These are phyloP conservation scores for Mycena vulgaris DNA, from an alignment of 768 basidiomycete species.

Conservation along the genomic window DNA sequence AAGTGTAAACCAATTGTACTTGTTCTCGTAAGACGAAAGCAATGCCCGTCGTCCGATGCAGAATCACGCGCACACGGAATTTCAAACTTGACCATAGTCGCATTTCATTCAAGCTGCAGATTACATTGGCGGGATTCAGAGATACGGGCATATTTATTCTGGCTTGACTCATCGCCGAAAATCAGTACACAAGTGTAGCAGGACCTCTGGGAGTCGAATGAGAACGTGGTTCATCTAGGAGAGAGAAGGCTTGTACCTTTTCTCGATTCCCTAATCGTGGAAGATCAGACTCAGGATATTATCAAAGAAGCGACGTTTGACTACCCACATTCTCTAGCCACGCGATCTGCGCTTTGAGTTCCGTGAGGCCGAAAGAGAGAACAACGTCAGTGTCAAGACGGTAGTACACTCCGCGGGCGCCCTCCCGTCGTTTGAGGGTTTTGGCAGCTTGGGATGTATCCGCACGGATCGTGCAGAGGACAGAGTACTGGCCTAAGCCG, in stretches of 20 bases:
- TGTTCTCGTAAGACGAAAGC: too few relatives aligned
- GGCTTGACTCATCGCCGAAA: too few relatives aligned
- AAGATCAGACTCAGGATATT: neutral
- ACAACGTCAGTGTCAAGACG: slow-evolving; percentile 50
- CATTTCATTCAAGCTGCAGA: too few relatives aligned
- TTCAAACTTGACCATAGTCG: too few relatives aligned
- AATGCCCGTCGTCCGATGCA: too few relatives aligned
- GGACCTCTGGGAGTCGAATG: neutral
- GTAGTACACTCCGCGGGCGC: slow-evolving; percentile 35
- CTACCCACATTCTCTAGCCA: slow-evolving; percentile 55
- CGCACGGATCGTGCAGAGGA: too few relatives aligned
- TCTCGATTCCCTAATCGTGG: neutral
- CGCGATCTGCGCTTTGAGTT: slow-evolving; percentile 57
- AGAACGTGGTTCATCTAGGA: neutral
- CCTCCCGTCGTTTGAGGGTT: neutral
- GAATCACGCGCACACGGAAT: too few relatives aligned
- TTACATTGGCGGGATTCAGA: too few relatives aligned
- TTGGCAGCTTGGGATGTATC: slow-evolving; percentile 1
- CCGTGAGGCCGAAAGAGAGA: slow-evolving; percentile 58
- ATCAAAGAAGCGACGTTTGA: too few relatives aligned
- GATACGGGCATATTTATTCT: too few relatives aligned
- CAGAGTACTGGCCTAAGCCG: too few relatives aligned
- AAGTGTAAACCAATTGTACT: too few relatives aligned
- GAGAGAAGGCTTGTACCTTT: neutral
- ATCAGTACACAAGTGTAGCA: slow-evolving; percentile 6